Percentiles rank a stretch among this genome's conserved stretches.
Evolutionary conservation across 108 stramenopile species (phyloP).

Genomic region (Chaetoceros tenuissimus): DNA sequence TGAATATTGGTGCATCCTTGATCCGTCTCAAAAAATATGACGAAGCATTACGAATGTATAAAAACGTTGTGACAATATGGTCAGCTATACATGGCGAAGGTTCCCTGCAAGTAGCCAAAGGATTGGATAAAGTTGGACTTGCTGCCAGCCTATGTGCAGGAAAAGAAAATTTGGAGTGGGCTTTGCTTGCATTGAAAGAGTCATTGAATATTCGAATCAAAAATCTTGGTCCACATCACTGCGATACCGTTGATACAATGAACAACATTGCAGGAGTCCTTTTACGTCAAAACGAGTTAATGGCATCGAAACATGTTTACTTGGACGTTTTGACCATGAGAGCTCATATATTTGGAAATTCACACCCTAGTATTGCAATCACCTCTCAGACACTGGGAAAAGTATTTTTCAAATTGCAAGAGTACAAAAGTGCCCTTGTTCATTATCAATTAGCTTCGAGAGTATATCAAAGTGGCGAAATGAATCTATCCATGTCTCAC

Average conservation of each 20-base stretch:
- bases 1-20: constrained; percentile 11
- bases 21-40: constrained; percentile 3
- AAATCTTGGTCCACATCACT: constrained; percentile 38
- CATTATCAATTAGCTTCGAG: neutral
- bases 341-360: constrained; percentile 27
- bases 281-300: constrained; percentile 12
- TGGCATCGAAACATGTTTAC: constrained; percentile 21
- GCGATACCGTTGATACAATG: constrained; percentile 37
- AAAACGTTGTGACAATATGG: constrained; percentile 9
- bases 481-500: neutral
- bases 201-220: constrained; percentile 34
- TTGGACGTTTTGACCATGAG: constrained; percentile 39
- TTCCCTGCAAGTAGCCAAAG: constrained; percentile 12
- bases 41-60: constrained; percentile 4
- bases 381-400: constrained; percentile 40
- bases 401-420: constrained; percentile 3
- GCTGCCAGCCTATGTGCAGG: neutral
- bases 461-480: neutral
- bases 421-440: neutral
- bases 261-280: constrained; percentile 37
- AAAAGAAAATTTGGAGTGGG: constrained; percentile 10
- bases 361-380: constrained; percentile 49
- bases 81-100: constrained; percentile 4
- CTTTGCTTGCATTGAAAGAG: constrained; percentile 16
- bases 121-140: constrained; percentile 16